phyloP scores from a whole-genome alignment of 352 stramenopile genomes.

The Phytophthora tentaculata region DNA sequence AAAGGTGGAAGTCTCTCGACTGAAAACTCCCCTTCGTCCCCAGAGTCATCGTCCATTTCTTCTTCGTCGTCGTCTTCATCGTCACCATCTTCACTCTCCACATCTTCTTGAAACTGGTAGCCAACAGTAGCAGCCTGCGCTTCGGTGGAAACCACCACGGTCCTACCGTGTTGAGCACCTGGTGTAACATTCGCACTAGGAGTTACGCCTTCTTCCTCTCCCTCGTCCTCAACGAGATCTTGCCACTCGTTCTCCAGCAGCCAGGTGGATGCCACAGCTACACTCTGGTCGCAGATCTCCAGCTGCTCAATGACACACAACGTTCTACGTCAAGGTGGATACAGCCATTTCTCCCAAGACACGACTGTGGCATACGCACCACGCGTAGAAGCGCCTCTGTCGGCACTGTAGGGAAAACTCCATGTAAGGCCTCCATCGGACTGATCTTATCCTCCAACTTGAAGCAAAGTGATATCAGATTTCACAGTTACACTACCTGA shows the following conservation, averaged over 20 bases:
- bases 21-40: constrained; percentile 52
- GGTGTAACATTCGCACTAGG: background rate
- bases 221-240: constrained; percentile 35
- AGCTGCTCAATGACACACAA: constrained; percentile 33
- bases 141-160: constrained; percentile 29
- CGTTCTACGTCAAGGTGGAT: background rate
- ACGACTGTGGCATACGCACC: constrained; percentile 23
- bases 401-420: constrained; percentile 51
- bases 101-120: constrained; percentile 13
- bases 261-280: constrained; percentile 62
- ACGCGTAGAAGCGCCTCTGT: constrained; percentile 40
- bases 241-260: constrained; percentile 69
- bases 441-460: background rate
- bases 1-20: constrained; percentile 34
- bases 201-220: background rate
- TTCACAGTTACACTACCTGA: background rate
- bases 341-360: background rate
- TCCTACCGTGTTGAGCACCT: constrained; percentile 6
- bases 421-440: constrained; percentile 53
- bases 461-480: constrained; percentile 4
- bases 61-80: constrained; percentile 58
- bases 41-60: constrained; percentile 66
- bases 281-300: constrained; percentile 57
- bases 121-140: background rate
- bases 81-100: constrained; percentile 48